Percentiles rank a stretch among this genome's conserved stretches.
Conservation (phyloP, 2,329 filamentous ascomycete genomes). For the Huntiella decipiens region DNA sequence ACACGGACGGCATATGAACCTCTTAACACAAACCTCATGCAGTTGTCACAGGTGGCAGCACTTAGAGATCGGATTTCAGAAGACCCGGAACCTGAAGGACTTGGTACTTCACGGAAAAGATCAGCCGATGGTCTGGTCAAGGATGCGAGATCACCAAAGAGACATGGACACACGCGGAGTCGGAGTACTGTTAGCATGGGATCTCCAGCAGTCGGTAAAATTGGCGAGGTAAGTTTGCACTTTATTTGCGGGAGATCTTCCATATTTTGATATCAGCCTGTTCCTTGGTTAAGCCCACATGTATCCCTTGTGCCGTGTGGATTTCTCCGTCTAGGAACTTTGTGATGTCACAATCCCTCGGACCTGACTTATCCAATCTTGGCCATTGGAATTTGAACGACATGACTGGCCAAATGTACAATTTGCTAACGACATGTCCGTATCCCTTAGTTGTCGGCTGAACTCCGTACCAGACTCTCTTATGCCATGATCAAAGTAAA, state of each 20-base stretch:
- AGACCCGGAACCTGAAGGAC: conserved; percentile 15
- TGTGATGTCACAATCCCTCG: no score
- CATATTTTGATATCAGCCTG: neutral
- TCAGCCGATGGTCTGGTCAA: conserved; percentile 54
- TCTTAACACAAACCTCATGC: conserved; percentile 25
- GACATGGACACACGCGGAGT: conserved; percentile 41
- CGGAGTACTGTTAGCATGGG: conserved; percentile 42
- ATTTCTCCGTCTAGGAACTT: no score
- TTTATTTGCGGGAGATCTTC: neutral
- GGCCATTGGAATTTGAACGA: no score
- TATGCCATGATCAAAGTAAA: conserved; percentile 92
- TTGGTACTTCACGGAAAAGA: conserved; percentile 33
- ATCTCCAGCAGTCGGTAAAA: conserved; percentile 42
- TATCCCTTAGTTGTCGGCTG: conserved; percentile 44
- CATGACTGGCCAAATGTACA: neutral
- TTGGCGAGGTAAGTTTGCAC: conserved; percentile 33
- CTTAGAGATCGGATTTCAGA: conserved; percentile 24
- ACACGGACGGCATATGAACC: conserved; percentile 10
- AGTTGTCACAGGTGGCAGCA: conserved; percentile 32
- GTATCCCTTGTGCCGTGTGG: neutral
- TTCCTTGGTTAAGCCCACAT: neutral
- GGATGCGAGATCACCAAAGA: conserved; percentile 7
- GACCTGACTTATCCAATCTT: no score
- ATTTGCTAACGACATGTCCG: neutral
- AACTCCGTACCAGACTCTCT: conserved; percentile 65